phyloP scores from a whole-genome alignment of 495 filamentous ascomycete species.

The Penicillium longicatenatum region DNA sequence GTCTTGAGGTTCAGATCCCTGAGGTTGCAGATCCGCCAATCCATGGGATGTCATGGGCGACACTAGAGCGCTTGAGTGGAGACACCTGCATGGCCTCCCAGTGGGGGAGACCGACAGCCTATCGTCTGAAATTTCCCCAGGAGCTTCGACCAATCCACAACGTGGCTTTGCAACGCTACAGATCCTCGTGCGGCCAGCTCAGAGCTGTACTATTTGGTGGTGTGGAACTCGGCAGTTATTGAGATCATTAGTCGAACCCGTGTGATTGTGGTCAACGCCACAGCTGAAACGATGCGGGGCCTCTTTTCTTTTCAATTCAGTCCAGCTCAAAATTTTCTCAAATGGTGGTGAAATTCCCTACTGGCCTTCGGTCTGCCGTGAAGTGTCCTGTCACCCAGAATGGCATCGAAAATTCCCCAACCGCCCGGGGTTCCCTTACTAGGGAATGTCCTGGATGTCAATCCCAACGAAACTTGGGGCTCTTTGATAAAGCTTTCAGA shows the following conservation, averaged over 20 bases:
- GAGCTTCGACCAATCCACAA: not conserved
- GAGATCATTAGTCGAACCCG: not conserved
- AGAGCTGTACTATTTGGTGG: not conserved
- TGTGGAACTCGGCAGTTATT: not conserved
- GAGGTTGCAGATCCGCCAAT: not conserved
- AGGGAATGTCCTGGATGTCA: slow-evolving; percentile 67
- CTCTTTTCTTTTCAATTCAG: not conserved
- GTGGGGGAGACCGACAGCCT: not conserved
- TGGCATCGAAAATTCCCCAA: slow-evolving; percentile 58
- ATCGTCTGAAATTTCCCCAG: not conserved
- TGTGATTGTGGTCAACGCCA: not conserved
- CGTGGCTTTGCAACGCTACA: not conserved
- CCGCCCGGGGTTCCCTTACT: slow-evolving; percentile 67
- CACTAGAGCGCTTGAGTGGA: not conserved
- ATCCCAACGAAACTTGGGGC: slow-evolving; percentile 61
- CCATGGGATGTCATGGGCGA: not conserved
- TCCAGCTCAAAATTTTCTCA: not conserved
- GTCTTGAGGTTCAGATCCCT: not conserved
- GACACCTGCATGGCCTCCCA: not conserved
- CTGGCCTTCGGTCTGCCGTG: not conserved
- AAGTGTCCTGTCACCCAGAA: slow-evolving; percentile 7
- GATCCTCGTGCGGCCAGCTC: not conserved
- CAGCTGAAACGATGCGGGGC: not conserved
- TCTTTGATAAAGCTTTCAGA: slow-evolving; percentile 64
- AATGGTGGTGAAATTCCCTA: not conserved